Base-by-base conservation (phyloP, 306 rosid species). In the Astragalus membranaceus region DNA sequence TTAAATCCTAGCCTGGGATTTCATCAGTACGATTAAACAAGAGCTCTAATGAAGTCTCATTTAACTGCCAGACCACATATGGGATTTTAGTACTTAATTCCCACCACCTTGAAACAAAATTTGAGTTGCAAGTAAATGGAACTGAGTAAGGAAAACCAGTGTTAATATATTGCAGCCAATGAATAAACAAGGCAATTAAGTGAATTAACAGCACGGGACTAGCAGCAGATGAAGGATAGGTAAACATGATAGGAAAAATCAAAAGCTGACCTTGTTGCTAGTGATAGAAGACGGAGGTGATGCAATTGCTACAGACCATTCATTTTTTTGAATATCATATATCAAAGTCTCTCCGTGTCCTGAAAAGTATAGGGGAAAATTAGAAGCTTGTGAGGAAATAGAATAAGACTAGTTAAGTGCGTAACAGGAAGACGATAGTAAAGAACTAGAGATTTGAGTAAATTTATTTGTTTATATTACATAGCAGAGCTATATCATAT, bases 261-360 rank as follows among this genome's bases (percentile, higher is more conserved):
- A 33, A 74, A 67, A 26, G 46, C 32, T 64, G 59, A 74, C 86
- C 78, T 82, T 82, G 75, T 87, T 91, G 68, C 87, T 76, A 66
- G 95, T 94, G 77, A 94, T 84, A 66, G 97, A 88, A 77, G 97
- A 87, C 17, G 87, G 82, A 70, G 86, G 87, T 7, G 97, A 80
- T 41, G 84, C 41, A 75, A 85, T 75, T 67, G 86, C 84, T 69
- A 86, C 58, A 3, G 92, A 91, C 99, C 99, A 86, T 77, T 91
- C 97, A 32, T 63, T 73, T 83, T 86, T 88, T 75, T 80, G 30
- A 29, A 94, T 69, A 82, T 94, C 99, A 87, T 87, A 94, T 64
- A 91, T 74, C 60, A 94, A 67, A 66, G 99, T 94, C 77, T 94
- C 99, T 10, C 86, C 82, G 55, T 88, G 92, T 71, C 97, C 98